Percentiles rank a stretch among this genome's conserved stretches.
Evolutionary conservation across 345 rosid genomes (phyloP).

Genomic region (Aquilaria sinensis): DNA sequence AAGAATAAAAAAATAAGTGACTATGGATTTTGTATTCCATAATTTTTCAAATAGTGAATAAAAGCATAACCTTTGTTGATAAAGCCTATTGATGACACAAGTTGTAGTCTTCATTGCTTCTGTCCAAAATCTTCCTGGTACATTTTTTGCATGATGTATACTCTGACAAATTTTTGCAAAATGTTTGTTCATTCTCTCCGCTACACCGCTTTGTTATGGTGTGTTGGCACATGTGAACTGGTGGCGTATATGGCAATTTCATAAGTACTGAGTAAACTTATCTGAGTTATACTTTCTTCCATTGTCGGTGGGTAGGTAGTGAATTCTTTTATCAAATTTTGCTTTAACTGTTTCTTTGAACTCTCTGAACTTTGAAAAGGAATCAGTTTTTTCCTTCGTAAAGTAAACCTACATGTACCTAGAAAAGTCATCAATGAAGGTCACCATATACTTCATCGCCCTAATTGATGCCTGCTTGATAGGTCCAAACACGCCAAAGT

Average conservation of each 20-base stretch:
- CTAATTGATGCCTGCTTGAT: background rate
- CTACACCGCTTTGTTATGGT: background rate
- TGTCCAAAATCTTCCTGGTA: conserved; percentile 3
- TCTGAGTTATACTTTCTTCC: conserved; percentile 1
- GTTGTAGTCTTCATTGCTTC: conserved; percentile 9
- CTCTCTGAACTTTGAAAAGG: background rate
- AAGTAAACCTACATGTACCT: conserved; percentile 7
- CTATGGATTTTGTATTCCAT: background rate
- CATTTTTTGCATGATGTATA: conserved; percentile 12
- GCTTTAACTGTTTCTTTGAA: background rate
- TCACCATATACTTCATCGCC: conserved; percentile 7
- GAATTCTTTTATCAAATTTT: background rate
- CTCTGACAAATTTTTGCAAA: conserved; percentile 6
- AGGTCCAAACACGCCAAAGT: conserved; percentile 13
- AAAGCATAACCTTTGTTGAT: conserved; percentile 1
- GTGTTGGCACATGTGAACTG: conserved; percentile 8
- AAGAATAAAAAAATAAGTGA: conserved; percentile 6
- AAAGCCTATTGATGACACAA: background rate
- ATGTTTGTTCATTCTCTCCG: conserved; percentile 1
- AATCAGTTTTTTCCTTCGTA: background rate
- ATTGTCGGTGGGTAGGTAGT: background rate
- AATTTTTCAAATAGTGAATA: conserved; percentile 8
- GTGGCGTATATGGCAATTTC: background rate
- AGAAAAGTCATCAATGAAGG: conserved; percentile 14
- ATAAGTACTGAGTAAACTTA: background rate